Conservation (phyloP, 1,284 basidiomycete species). For the Agroathelia rolfsii region DNA sequence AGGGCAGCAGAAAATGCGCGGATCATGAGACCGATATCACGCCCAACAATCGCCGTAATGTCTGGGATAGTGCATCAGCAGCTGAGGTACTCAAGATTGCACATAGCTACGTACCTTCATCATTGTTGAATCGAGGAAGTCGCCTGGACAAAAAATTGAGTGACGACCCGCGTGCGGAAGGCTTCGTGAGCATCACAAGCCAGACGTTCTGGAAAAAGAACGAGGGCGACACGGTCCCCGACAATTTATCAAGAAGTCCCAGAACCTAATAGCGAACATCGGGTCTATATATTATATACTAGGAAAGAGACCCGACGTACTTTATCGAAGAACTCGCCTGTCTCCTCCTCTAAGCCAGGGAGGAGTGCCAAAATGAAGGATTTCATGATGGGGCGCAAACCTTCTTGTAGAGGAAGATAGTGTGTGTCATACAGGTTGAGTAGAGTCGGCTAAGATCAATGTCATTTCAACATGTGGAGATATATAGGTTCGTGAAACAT, state of each 20-base stretch:
- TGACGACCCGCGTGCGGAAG: slow-evolving; percentile 79
- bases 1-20: slow-evolving; percentile 84
- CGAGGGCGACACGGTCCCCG: slow-evolving; percentile 69
- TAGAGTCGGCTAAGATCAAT: slow-evolving; percentile 54
- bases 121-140: slow-evolving; percentile 56
- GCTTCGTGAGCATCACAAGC: slow-evolving; percentile 88
- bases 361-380: slow-evolving; percentile 89
- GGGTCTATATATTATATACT: too few relatives aligned
- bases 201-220: slow-evolving; percentile 97
- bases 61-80: slow-evolving; percentile 38
- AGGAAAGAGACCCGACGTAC: slow-evolving; percentile 31
- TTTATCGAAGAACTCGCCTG: slow-evolving; percentile 94
- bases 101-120: slow-evolving; percentile 49
- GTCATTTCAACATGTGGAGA: slow-evolving; percentile 4
- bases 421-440: slow-evolving; percentile 83
- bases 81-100: slow-evolving; percentile 6
- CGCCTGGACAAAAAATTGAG: slow-evolving; percentile 81
- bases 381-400: slow-evolving; percentile 85
- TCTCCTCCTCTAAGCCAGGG: slow-evolving; percentile 92
- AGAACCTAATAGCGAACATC: slow-evolving; percentile 50
- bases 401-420: slow-evolving; percentile 79
- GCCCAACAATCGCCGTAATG: slow-evolving; percentile 64
- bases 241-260: slow-evolving; percentile 71
- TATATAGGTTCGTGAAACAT: slow-evolving; percentile 15
- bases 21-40: slow-evolving; percentile 87